These are phyloP conservation scores for Malbranchea zuffiana DNA, from an alignment of 2,329 filamentous ascomycete genomes.

Conservation along the genomic window DNA sequence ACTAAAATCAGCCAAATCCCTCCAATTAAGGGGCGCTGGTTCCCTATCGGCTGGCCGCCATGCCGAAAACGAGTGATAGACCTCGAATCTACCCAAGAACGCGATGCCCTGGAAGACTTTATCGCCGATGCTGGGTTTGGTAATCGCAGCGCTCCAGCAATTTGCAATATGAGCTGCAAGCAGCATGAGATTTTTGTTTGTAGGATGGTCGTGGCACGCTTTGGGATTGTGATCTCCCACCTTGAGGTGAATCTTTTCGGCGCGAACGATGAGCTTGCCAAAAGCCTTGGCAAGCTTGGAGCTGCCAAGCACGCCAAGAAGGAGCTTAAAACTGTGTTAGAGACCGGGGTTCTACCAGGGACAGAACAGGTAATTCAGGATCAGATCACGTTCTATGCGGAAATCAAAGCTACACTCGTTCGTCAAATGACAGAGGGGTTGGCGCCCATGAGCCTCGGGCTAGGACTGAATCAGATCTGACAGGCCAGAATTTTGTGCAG, in stretches of 20 bases:
- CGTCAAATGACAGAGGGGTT: too few species aligned
- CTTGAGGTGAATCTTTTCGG: conserved; percentile 2
- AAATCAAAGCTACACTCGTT: too few species aligned
- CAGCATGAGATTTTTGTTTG: conserved; percentile 3
- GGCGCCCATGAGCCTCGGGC: not conserved
- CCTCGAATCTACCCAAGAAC: not conserved
- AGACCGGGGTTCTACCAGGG: not conserved
- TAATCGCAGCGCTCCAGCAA: not conserved
- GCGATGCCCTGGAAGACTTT: not conserved
- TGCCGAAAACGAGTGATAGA: too few species aligned
- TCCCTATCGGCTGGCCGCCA: conserved; percentile 2
- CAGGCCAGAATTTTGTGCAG: too few species aligned
- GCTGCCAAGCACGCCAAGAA: not conserved
- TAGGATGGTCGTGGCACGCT: not conserved
- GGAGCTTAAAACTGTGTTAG: not conserved
- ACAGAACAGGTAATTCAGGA: conserved; percentile 2
- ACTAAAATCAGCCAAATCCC: not conserved
- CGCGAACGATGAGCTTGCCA: conserved; percentile 1
- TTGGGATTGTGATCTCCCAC: not conserved
- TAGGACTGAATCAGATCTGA: too few species aligned
- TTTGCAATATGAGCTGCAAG: not conserved
- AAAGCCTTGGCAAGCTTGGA: not conserved
- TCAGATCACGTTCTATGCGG: conserved; percentile 2
- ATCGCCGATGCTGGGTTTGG: too few species aligned
- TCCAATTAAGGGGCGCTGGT: conserved; percentile 1